Conservation (phyloP, 1,284 basidiomycete genomes). For the Meira miltonrushii region DNA sequence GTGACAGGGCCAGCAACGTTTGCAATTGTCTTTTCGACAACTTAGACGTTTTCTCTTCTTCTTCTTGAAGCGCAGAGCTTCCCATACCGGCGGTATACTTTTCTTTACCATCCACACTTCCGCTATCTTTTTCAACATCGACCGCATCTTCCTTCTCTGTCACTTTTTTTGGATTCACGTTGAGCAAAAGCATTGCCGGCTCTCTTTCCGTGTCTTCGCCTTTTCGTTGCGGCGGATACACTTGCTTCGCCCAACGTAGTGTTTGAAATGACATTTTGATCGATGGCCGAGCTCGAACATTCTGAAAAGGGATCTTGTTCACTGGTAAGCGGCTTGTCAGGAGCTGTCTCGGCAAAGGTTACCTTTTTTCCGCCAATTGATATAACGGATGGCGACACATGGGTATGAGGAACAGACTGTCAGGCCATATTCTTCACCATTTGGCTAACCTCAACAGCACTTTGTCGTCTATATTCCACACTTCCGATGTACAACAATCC, state of each 20-base stretch:
- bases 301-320: too few relatives aligned
- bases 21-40: too few relatives aligned
- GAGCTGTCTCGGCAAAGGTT: conserved; percentile 1
- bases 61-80: conserved; percentile 12
- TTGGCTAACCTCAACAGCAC: conserved; percentile 22
- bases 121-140: conserved; percentile 15
- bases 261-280: neutral
- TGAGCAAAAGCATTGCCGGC: conserved; percentile 5
- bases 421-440: conserved; percentile 40
- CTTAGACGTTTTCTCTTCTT: conserved; percentile 4
- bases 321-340: neutral
- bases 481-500: conserved; percentile 31
- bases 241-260: neutral
- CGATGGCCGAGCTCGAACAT: neutral
- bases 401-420: conserved; percentile 48
- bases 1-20: conserved; percentile 25
- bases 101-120: conserved; percentile 30
- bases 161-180: conserved; percentile 3
- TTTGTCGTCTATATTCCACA: conserved; percentile 26
- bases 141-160: conserved; percentile 20
- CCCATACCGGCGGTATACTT: neutral
- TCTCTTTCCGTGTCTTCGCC: conserved; percentile 15
- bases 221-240: conserved; percentile 55
- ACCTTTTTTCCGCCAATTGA: neutral
- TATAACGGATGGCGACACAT: neutral